Percentiles rank a stretch among this genome's conserved stretches.
These are phyloP conservation scores for Euphorbia peplus DNA, from an alignment of 345 rosid species.

Conservation along the genomic window DNA sequence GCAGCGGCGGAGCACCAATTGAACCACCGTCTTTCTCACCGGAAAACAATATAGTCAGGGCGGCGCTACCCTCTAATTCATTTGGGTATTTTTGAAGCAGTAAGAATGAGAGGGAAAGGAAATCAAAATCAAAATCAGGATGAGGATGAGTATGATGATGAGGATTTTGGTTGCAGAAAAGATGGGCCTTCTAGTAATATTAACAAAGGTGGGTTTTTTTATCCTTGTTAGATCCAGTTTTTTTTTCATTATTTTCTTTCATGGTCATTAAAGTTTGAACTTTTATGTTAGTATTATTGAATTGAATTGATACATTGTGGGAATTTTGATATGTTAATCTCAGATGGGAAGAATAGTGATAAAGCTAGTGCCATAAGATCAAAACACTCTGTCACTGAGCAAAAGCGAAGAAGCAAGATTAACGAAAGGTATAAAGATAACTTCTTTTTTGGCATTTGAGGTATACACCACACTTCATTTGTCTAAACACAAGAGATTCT, in stretches of 20 bases:
- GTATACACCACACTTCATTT: not conserved
- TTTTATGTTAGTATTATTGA: slow-evolving; percentile 1
- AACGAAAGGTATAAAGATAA: slow-evolving; percentile 91
- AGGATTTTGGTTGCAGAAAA: slow-evolving; percentile 57
- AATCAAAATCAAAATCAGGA: slow-evolving; percentile 47
- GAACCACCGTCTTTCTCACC: not conserved
- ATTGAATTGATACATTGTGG: not conserved
- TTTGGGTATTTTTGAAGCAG: not conserved
- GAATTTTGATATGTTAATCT: slow-evolving; percentile 20
- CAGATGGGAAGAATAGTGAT: slow-evolving; percentile 70
- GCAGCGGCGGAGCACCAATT: not conserved
- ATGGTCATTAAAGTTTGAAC: not conserved
- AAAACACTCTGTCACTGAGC: slow-evolving; percentile 95
- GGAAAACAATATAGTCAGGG: not conserved
- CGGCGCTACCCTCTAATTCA: not conserved
- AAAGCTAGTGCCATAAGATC: slow-evolving; percentile 78
- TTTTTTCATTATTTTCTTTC: slow-evolving; percentile 7
- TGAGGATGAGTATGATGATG: slow-evolving; percentile 82
- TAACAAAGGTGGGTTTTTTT: slow-evolving; percentile 37
- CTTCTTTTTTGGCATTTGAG: too few species aligned
- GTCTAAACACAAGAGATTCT: not conserved
- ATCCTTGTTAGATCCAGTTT: slow-evolving; percentile 40
- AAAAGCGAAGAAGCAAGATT: slow-evolving; percentile 92
- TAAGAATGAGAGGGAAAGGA: slow-evolving; percentile 64
- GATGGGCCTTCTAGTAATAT: slow-evolving; percentile 46